These are phyloP conservation scores for Lasiosphaeria ovina DNA, from an alignment of 495 filamentous ascomycete species.

Conservation along the genomic window DNA sequence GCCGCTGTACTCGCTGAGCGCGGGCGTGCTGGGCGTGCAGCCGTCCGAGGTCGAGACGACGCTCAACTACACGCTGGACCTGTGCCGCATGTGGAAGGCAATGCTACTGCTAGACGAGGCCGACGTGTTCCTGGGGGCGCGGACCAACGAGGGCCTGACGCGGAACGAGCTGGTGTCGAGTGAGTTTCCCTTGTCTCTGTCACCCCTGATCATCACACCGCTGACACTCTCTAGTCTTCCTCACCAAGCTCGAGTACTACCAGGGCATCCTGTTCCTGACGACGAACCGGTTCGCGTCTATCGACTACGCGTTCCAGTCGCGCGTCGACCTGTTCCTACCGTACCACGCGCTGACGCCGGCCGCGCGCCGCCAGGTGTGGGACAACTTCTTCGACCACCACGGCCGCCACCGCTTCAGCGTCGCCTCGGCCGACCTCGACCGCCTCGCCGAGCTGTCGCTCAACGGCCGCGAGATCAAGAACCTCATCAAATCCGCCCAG, in stretches of 20 bases:
- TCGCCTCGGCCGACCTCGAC: slow-evolving; percentile 22
- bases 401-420: slow-evolving; percentile 22
- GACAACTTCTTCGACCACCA: slow-evolving; percentile 22
- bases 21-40: slow-evolving; percentile 22
- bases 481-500: slow-evolving; percentile 43
- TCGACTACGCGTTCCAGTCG: slow-evolving; percentile 52
- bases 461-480: slow-evolving; percentile 46
- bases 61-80: slow-evolving; percentile 42
- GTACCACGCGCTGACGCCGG: slow-evolving; percentile 36
- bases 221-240: slow-evolving; percentile 39
- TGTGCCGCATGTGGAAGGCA: slow-evolving; percentile 45
- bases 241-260: slow-evolving; percentile 56
- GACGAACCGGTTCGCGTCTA: slow-evolving; percentile 39
- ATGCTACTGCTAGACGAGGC: slow-evolving; percentile 50
- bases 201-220: not conserved
- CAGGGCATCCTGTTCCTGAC: slow-evolving; percentile 51
- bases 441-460: slow-evolving; percentile 26
- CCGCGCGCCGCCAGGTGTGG: slow-evolving; percentile 28
- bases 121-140: slow-evolving; percentile 49
- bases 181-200: slow-evolving; percentile 1
- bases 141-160: slow-evolving; percentile 30
- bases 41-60: slow-evolving; percentile 23
- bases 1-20: slow-evolving; percentile 27
- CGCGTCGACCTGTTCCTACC: slow-evolving; percentile 48
- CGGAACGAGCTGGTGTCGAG: slow-evolving; percentile 46